Base-by-base conservation (phyloP, 2,329 filamentous ascomycete species). In the Geosmithia putterillii region DNA sequence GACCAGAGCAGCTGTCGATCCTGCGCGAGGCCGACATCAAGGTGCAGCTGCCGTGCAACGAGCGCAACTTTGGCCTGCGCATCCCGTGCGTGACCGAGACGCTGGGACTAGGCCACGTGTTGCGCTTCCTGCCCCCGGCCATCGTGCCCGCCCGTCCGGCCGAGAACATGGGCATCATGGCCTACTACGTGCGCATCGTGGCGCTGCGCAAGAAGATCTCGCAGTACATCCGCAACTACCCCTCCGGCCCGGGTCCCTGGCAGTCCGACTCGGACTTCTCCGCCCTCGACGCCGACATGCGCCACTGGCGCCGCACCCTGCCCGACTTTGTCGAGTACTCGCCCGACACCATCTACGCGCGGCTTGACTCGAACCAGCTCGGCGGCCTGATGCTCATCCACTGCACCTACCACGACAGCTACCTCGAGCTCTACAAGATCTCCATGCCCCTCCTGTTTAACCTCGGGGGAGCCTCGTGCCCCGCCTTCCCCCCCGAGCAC, bases 341-440 rank as follows among this genome's bases (percentile, higher is more conserved):
- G 1, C 54, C 60, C 14, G 62, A 65, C 37, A 64, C 65, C 17
- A 66, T 69, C 28, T 69, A 69, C 46, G 64, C 65, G 3, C 63
- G 66, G 10, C 59, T 67, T 18, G 66, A 68, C 47, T 68, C 66
- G 1, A 64, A 66, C 32, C 65, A 70, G 47, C 58, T 69, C 1
- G 66, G 66, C 14, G 65, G 65, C 9, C 53, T 70, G 37, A 61
- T 66, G 12, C 49, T 69, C 3, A 57, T 69, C 8, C 66, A 69
- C 48, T 68, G 65, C 49, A 69, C 66, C 21, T 69, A 67, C 41
- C 63, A 69, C 38, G 64, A 69, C 49, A 67, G 65, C 40, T 59
- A 65, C 35, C 53, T 68, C 4, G 66, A 69, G 46, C 55, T 70
- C 2, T 70, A 69, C 50, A 64, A 66, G 22, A 61, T 69, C 43